Evolutionary conservation across 352 stramenopile species (phyloP).

Genomic region (Globisporangium lucens): DNA sequence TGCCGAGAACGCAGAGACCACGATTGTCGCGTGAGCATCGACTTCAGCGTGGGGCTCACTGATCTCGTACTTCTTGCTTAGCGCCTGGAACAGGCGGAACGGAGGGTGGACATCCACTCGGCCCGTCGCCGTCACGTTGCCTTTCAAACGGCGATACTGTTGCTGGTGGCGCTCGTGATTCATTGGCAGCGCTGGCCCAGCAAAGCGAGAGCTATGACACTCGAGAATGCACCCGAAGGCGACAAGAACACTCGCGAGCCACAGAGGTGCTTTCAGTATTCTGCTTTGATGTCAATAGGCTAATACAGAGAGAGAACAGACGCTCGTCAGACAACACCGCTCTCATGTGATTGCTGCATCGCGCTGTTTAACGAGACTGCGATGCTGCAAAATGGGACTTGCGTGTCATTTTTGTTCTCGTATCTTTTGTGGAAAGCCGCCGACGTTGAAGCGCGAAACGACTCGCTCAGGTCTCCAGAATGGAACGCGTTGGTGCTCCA

Average conservation of each 20-base stretch:
- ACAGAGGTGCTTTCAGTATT: background rate
- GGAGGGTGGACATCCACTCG: background rate
- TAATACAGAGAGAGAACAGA: background rate
- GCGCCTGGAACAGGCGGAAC: constrained; percentile 6
- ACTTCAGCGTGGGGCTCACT: background rate
- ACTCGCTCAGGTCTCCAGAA: background rate
- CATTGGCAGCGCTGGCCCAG: too few species aligned
- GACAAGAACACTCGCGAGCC: background rate
- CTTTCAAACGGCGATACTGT: background rate
- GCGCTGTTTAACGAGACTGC: background rate
- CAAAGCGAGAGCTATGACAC: background rate
- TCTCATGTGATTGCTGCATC: background rate
- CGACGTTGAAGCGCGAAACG: background rate
- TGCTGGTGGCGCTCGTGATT: background rate
- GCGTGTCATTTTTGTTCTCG: background rate
- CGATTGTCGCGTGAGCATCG: background rate
- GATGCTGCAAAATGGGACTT: background rate
- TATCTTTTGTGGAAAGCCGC: background rate
- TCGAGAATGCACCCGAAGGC: background rate
- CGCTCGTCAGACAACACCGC: background rate
- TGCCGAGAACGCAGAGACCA: background rate
- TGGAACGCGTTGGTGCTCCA: background rate
- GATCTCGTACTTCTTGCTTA: constrained; percentile 8
- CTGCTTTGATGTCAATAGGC: background rate
- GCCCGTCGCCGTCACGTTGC: background rate